Conservation (phyloP, 129 eudicot species). For the Arctium lappa region DNA sequence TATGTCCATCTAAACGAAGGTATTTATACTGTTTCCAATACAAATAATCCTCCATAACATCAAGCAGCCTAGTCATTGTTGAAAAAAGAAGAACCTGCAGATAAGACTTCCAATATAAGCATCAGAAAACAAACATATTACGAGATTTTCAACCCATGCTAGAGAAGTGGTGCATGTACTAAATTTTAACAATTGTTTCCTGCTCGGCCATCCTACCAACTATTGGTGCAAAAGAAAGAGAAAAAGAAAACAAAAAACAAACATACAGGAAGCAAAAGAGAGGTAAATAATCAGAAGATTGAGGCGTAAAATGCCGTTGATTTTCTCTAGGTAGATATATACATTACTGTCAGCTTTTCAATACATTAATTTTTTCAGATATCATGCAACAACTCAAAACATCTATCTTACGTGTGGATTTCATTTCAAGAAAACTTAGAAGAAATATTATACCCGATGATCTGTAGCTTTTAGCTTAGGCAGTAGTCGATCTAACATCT, state of each 20-base stretch:
- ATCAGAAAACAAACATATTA: constrained; percentile 6
- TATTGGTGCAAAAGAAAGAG: neutral
- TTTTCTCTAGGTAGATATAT: neutral
- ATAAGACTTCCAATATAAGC: constrained; percentile 13
- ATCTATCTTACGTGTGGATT: neutral
- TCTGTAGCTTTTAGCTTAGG: constrained; percentile 97
- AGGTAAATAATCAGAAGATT: neutral
- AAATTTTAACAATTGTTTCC: neutral
- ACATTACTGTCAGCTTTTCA: neutral
- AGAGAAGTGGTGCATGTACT: neutral
- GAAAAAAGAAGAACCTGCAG: constrained; percentile 95
- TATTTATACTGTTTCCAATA: constrained; percentile 87
- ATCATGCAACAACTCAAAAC: constrained; percentile 15
- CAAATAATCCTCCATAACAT: constrained; percentile 99
- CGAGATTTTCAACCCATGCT: neutral
- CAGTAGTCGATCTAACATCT: constrained; percentile 90
- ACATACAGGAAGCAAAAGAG: neutral
- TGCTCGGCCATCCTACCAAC: neutral
- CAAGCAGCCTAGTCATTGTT: constrained; percentile 99
- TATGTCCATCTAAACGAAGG: constrained; percentile 96
- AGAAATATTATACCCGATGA: constrained; percentile 71
- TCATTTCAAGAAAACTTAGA: constrained; percentile 1
- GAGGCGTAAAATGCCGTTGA: neutral
- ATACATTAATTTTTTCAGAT: neutral
- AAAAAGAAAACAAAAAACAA: neutral